A percentile compares a stretch with the other conserved stretches of the same genome.
These are phyloP conservation scores for Citropsis articulata DNA, from an alignment of 345 rosid genomes.

Conservation along the genomic window DNA sequence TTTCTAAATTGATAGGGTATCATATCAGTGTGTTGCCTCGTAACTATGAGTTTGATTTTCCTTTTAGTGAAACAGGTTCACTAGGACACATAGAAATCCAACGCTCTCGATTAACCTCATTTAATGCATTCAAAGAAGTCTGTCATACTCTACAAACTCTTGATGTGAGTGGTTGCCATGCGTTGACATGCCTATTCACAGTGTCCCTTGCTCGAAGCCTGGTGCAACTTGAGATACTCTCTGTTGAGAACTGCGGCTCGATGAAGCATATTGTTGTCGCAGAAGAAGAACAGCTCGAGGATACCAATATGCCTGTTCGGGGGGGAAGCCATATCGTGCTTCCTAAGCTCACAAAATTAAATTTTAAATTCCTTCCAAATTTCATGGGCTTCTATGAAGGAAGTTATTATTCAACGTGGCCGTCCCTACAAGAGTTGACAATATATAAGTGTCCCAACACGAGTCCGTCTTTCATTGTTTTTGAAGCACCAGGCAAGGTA, in stretches of 20 bases:
- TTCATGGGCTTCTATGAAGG: neutral
- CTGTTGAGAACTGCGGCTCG: fast-evolving
- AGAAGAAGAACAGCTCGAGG: neutral
- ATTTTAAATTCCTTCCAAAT: fast-evolving
- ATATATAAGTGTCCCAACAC: fast-evolving
- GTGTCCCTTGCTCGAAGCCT: neutral
- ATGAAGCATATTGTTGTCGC: neutral
- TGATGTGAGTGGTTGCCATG: neutral
- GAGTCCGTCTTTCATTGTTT: no score
- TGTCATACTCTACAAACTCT: neutral
- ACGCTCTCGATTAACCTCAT: no score
- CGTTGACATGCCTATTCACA: neutral
- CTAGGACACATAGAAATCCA: no score
- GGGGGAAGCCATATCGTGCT: neutral
- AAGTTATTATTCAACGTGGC: neutral
- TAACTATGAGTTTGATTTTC: no score
- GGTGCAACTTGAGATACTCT: no score
- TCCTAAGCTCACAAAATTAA: neutral
- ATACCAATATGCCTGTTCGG: neutral
- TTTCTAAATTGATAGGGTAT: neutral
- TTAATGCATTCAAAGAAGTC: no score
- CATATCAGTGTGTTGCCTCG: neutral
- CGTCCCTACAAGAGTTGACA: neutral
- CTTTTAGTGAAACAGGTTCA: no score
- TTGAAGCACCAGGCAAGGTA: neutral